Conservation (phyloP, 306 rosid genomes). For the Cucumis sativus region Cucumber_9930_V3 NC_026657.2:12016001-12016500, state of each 20-base stretch:
- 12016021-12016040: background rate
- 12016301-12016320: background rate
- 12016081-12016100: background rate
- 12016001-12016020: constrained; percentile 58
- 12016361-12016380: background rate
- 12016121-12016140: background rate
- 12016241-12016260: background rate
- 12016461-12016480: too few relatives aligned
- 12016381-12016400: too few relatives aligned
- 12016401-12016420: too few relatives aligned
- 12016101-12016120: background rate
- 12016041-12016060: background rate
- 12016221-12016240: background rate
- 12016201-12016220: background rate
- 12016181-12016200: background rate
- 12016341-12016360: background rate
- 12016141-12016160: background rate
- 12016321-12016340: background rate
- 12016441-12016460: too few relatives aligned
- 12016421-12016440: too few relatives aligned
- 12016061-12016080: background rate
- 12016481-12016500: too few relatives aligned
- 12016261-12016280: background rate
- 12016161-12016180: background rate
- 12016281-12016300: background rate